phyloP scores from a whole-genome alignment of 805 yeast species.

The Barnettozyma siamensis region DNA sequence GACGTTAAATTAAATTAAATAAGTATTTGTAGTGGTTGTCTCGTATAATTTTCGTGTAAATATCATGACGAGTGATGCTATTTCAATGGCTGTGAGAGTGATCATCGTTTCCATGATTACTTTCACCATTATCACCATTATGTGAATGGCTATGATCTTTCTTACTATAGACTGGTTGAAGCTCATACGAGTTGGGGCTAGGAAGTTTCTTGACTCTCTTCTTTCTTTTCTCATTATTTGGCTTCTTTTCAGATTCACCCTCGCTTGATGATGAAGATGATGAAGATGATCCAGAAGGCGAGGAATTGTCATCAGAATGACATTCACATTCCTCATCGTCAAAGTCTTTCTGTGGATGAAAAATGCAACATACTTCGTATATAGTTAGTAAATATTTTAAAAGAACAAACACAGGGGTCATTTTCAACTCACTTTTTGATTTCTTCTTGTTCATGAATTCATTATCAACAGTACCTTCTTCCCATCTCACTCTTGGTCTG shows the following conservation, averaged over 20 bases:
- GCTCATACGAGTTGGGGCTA: conserved; percentile 82
- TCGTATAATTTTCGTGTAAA: no score
- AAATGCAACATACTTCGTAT: conserved; percentile 82
- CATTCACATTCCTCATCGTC: conserved; percentile 39
- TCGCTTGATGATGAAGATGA: conserved; percentile 33
- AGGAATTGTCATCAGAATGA: conserved; percentile 14
- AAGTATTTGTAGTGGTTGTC: no score
- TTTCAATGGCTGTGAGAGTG: background rate
- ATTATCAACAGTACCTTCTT: conserved; percentile 81
- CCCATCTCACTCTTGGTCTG: conserved; percentile 69
- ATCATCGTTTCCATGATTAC: background rate
- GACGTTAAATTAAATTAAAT: no score
- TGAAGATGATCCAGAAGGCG: conserved; percentile 24
- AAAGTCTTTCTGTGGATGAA: conserved; percentile 65
- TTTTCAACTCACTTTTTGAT: conserved; percentile 63
- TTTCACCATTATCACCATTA: conserved; percentile 1
- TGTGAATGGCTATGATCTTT: conserved; percentile 10
- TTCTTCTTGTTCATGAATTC: conserved; percentile 86
- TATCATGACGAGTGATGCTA: no score
- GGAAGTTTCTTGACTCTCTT: conserved; percentile 28
- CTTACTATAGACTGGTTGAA: conserved; percentile 62
- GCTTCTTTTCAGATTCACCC: conserved; percentile 31
- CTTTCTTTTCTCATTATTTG: conserved; percentile 27
- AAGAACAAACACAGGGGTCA: no score
- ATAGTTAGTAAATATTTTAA: no score